Percentiles rank a stretch among this genome's conserved stretches.
phyloP scores from a whole-genome alignment of 2,329 filamentous ascomycete species.

The Sclerotinia borealis region DNA sequence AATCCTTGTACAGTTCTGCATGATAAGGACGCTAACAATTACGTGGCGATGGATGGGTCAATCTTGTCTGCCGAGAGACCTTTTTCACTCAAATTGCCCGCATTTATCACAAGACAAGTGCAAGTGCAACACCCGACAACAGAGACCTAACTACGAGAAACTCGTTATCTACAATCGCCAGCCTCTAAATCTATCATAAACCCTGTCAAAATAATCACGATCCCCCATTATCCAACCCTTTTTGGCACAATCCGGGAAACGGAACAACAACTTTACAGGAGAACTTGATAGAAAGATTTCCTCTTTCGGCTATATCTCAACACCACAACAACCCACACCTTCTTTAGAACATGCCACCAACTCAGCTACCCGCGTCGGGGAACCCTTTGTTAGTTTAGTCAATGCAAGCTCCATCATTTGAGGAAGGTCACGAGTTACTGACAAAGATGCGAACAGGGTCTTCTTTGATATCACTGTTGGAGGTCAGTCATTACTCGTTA shows the following conservation, averaged over 20 bases:
- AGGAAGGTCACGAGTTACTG: constrained; percentile 17
- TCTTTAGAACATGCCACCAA: constrained; percentile 33
- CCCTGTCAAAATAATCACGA: background rate
- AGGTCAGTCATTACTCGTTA: constrained; percentile 44
- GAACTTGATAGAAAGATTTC: background rate
- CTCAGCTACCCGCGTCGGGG: constrained; percentile 37
- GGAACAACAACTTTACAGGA: too few relatives aligned
- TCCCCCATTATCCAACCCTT: background rate
- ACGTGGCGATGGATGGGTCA: background rate
- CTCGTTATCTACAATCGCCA: background rate
- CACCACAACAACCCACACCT: background rate
- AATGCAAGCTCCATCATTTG: background rate
- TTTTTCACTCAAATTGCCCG: background rate
- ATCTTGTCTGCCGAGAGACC: background rate
- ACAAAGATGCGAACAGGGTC: constrained; percentile 21
- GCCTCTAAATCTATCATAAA: background rate
- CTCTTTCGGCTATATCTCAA: background rate
- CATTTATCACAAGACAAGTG: background rate
- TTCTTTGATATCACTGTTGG: constrained; percentile 75
- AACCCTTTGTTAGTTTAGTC: constrained; percentile 38
- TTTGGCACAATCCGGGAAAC: background rate
- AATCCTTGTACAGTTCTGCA: background rate
- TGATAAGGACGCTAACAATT: background rate
- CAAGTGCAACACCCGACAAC: background rate
- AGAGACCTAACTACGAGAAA: background rate